Base-by-base conservation (phyloP, 2,329 filamentous ascomycete species). In the Sclerotinia nivalis region DNA sequence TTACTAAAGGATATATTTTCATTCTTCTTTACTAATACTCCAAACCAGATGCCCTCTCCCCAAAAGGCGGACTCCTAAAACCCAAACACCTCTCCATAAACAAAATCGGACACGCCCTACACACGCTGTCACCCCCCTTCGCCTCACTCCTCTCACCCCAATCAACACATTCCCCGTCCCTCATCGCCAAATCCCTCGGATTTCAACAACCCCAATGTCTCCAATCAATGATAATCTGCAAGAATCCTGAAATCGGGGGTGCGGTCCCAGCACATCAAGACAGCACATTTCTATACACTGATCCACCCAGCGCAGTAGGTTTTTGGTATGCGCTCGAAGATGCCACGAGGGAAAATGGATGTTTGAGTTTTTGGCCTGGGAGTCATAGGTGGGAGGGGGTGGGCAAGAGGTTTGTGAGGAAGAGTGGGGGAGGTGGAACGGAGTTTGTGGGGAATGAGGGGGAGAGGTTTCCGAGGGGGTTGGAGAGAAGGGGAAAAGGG, bases 251-350 rank as follows among this genome's bases (percentile, higher is more conserved):
- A 81, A 97, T 98, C 67, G 96, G 96, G 40, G 95, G 92, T 31
- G 91, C 92, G 2, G 96, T 98, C 56, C 93, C 91, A 0, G 88
- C 93, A 31, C 96, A 99, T 80, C 94, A 97, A 82, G 95, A 98
- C 80, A 93, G 88, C 73, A 94, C 93, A 0, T 99, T 98, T 75
- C 76, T 99, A 72, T 98, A 97, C 80, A 98, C 96, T 1, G 84
- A 93, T 74, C 91, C 93, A 50, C 95, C 95, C 0, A 92, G 88
- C 52, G 96, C 96, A 0, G 92, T 98, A 2, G 96, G 96, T 0
- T 98, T 95, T 83, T 99, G 96, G 96, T 97, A 97, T 80, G 96
- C 96, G 18, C 86, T 99, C 52, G 94, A 99, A 82, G 95, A 98
- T 80, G 93, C 93, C 31, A 95, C 92, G 10, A 83, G 85, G 0